A percentile compares a stretch with the other conserved stretches of the same genome.
Evolutionary conservation across 148 eudicot species (phyloP).

Genomic region (Nepenthes gracilis): DNA sequence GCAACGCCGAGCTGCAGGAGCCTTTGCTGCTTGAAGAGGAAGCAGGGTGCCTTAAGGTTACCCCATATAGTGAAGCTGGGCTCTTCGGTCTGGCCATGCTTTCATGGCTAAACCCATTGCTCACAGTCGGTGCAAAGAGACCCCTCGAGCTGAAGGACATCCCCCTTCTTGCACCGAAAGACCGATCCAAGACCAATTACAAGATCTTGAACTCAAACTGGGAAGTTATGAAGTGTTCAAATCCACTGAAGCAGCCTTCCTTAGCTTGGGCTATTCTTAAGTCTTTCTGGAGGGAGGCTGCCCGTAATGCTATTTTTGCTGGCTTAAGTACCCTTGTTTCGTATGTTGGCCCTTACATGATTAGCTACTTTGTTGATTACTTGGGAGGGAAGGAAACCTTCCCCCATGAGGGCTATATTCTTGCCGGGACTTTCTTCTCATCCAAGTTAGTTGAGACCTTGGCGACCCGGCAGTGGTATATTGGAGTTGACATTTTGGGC

Average conservation of each 20-base stretch:
- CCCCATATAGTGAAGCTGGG: constrained; percentile 85
- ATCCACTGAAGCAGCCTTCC: constrained; percentile 49
- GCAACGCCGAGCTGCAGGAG: constrained; percentile 73
- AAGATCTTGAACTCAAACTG: constrained; percentile 64
- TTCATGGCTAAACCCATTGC: constrained; percentile 93
- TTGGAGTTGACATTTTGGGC: constrained; percentile 76
- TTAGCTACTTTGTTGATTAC: constrained; percentile 88
- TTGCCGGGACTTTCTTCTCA: constrained; percentile 61
- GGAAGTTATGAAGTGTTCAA: constrained; percentile 65
- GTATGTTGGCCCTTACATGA: constrained; percentile 90
- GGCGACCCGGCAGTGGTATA: constrained; percentile 72
- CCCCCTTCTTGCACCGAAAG: constrained; percentile 80
- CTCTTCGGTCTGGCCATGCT: constrained; percentile 69
- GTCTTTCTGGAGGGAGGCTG: constrained; percentile 83
- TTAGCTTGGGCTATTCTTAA: constrained; percentile 71
- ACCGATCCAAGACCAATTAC: constrained; percentile 73
- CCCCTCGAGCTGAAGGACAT: constrained; percentile 86
- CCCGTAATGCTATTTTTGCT: constrained; percentile 71
- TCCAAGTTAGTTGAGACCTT: constrained; percentile 83
- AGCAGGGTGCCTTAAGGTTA: constrained; percentile 72
- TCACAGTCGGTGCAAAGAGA: constrained; percentile 77
- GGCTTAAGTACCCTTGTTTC: constrained; percentile 65
- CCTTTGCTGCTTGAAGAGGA: constrained; percentile 81
- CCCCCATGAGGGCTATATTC: constrained; percentile 80
- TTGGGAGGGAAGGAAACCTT: constrained; percentile 53